Conservation (phyloP, 1,139 yeast species). For the Yamadazyma sp. region DNA sequence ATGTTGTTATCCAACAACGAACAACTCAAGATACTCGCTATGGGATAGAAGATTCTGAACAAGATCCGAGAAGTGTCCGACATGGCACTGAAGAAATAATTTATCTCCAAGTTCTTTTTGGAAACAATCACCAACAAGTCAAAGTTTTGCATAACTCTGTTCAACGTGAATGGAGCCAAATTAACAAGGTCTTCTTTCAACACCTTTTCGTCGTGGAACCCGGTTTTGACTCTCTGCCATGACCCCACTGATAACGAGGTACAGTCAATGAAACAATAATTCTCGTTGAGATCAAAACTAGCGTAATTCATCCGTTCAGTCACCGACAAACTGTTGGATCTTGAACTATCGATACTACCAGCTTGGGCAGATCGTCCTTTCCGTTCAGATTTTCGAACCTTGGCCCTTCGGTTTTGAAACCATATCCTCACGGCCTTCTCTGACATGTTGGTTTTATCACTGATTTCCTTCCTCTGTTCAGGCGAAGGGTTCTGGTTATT, state of each 20-base stretch:
- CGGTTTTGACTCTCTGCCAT: conserved; percentile 76
- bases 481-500: conserved; percentile 71
- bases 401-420: conserved; percentile 93
- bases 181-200: conserved; percentile 52
- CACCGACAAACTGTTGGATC: conserved; percentile 26
- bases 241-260: conserved; percentile 69
- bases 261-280: conserved; percentile 67
- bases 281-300: conserved; percentile 55
- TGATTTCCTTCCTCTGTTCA: conserved; percentile 66
- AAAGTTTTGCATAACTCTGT: conserved; percentile 62
- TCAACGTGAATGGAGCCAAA: conserved; percentile 64
- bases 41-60: conserved; percentile 70
- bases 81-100: conserved; percentile 71
- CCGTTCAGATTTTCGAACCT: conserved; percentile 61
- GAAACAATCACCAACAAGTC: conserved; percentile 68
- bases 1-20: conserved; percentile 50
- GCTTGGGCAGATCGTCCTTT: conserved; percentile 24
- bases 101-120: conserved; percentile 66
- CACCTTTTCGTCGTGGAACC: conserved; percentile 44
- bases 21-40: conserved; percentile 45
- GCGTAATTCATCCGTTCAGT: conserved; percentile 10
- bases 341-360: conserved; percentile 15
- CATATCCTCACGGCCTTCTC: conserved; percentile 92
- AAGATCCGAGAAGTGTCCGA: conserved; percentile 65
- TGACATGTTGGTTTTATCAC: conserved; percentile 78